Conservation (phyloP, 169 alveolate genomes). For the Eimeria praecox region DNA sequence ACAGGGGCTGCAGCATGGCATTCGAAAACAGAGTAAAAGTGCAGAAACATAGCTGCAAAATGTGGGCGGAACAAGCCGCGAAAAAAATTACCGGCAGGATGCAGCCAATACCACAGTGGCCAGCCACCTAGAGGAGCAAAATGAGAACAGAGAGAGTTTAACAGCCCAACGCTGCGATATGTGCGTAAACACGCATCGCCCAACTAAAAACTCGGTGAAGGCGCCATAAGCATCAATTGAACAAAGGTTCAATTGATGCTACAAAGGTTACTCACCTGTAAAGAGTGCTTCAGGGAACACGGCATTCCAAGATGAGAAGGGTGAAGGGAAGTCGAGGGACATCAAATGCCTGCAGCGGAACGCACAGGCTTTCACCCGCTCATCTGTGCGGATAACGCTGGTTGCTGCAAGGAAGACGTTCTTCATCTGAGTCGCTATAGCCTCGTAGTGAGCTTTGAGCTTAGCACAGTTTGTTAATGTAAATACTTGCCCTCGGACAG, state of each 20-base stretch:
- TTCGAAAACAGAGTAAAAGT: background rate
- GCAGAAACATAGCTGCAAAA: background rate
- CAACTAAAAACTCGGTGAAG: background rate
- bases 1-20: constrained; percentile 70
- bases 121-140: background rate
- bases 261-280: constrained; percentile 39
- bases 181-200: background rate
- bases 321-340: constrained; percentile 75
- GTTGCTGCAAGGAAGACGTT: background rate
- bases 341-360: constrained; percentile 76
- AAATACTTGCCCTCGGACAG: constrained; percentile 81
- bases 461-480: background rate
- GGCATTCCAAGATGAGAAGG: constrained; percentile 75
- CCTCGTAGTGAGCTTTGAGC: background rate
- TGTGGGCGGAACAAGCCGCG: background rate
- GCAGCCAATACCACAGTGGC: background rate
- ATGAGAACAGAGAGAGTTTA: background rate
- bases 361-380: background rate
- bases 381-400: background rate
- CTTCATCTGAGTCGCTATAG: background rate
- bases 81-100: background rate
- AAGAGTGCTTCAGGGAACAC: constrained; percentile 69
- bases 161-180: background rate
- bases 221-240: no score
- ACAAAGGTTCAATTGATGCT: no score